Evolutionary conservation across 1,284 basidiomycete genomes (phyloP).

Genomic region (Marasmius tenuissimus): DNA sequence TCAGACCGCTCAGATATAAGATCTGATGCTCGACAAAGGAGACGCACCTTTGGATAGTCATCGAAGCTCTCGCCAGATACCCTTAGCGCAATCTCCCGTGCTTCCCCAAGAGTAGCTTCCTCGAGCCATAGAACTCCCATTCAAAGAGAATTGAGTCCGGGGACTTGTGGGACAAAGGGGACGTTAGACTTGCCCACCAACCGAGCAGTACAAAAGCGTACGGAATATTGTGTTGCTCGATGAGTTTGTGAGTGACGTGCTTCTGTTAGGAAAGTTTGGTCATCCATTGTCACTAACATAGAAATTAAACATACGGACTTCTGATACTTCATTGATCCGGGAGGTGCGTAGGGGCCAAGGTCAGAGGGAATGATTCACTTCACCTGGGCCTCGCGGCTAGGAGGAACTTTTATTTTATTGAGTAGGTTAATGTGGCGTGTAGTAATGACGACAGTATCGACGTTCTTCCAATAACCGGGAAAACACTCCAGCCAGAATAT

Average conservation of each 20-base stretch:
- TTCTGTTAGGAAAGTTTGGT: background rate
- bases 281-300: background rate
- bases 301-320: background rate
- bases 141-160: background rate
- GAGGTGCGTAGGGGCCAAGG: background rate
- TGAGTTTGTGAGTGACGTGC: background rate
- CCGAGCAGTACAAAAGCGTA: background rate
- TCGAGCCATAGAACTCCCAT: background rate
- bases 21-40: background rate
- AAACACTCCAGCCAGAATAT: too few species aligned
- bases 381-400: background rate
- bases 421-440: background rate
- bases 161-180: background rate
- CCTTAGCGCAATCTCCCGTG: background rate
- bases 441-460: background rate
- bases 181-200: background rate
- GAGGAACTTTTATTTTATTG: background rate
- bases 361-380: background rate
- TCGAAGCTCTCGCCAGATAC: constrained; percentile 4
- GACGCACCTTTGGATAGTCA: constrained; percentile 1
- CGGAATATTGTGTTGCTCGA: background rate
- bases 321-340: background rate
- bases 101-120: constrained; percentile 5
- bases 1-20: background rate
- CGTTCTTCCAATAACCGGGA: background rate